Base-by-base conservation (phyloP, 1,284 basidiomycete genomes). In the Stereum hirsutum region DNA sequence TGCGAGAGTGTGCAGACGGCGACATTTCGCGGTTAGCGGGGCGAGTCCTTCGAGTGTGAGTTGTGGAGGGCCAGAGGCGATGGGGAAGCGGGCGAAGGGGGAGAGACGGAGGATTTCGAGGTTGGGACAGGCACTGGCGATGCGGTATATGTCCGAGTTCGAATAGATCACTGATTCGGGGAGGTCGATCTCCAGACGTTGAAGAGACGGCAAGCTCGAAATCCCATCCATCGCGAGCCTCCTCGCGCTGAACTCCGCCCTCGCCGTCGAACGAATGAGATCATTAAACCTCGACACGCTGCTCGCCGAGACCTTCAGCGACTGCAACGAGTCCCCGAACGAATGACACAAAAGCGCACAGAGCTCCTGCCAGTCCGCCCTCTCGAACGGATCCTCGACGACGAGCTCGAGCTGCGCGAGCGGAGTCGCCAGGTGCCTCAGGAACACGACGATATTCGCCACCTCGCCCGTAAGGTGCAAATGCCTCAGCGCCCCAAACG, bases 331-430 rank as follows among this genome's bases (percentile, higher is more conserved):
- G 41, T 66, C 57, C 19, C 70, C 68, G 52, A 83, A 84, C 50
- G 70, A 65, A 48, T 81, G 75, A 49, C 69, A 75, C 40, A 88
- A 66, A 53, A 81, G 57, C 32, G 61, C 59, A 37, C 74, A 81
- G 17, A 87, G 65, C 47, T 83, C 74, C 50, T 75, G 74, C 84
- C 84, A 88, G 54, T 85, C 82, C 11, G 71, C 70, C 46, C 69
- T 70, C 51, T 78, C 73, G 11, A 82, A 81, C 12, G 84, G 81
- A 53, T 87, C 84, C 50, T 87, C 84, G 49, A 88, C 78, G 53
- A 78, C 65, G 32, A 88, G 70, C 43, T 87, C 83, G 46, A 88
- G 68, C 41, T 73, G 69, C 20, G 66, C 62, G 51, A 88, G 61
- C 26, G 73, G 66, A 54, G 72, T 75, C 14, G 73, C 68, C 52